Evolutionary conservation across 495 filamentous ascomycete genomes (phyloP), one percentile per base, ranked within the genome.

Genomic region (Xylaria longipes): DNA sequence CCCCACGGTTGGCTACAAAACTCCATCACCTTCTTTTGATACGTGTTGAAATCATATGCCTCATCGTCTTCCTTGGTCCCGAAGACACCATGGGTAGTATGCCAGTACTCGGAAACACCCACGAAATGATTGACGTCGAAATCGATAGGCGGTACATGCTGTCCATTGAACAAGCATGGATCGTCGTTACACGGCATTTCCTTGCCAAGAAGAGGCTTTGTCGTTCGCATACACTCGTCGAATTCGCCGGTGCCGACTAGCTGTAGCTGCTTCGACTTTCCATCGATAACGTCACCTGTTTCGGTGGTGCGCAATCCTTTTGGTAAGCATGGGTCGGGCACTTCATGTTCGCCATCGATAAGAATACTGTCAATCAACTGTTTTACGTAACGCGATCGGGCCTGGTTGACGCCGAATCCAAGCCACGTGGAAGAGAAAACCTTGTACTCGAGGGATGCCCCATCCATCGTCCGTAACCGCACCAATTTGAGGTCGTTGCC

Each of bases 41-140:
- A 99, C 0, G 92, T 94, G 43, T 91, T 88, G 74, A 97, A 96
- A 73, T 98, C 96, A 80, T 98, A 98, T 0, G 92, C 89, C 73
- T 92, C 93, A 29, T 79, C 77, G 73, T 97, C 92, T 65, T 91
- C 91, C 35, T 89, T 89, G 78, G 89, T 90, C 71, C 94, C 92
- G 75, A 98, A 98, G 1, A 98, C 90, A 61, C 97, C 94, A 76
- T 98, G 95, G 0, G 96, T 99, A 0, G 95, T 97, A 82, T 99
- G 96, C 96, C 96, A 99, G 78, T 97, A 99, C 78, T 99, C 96
- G 22, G 94, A 97, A 66, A 99, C 95, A 9, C 96, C 96, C 33
- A 99, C 91, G 76, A 99, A 99, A 78, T 98, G 96, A 72, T 99
- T 99, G 48, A 99, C 91, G 65, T 96, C 91, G 77, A 98, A 99